Base-by-base conservation (phyloP, 2,329 filamentous ascomycete genomes). In the Alternaria arborescens region DNA sequence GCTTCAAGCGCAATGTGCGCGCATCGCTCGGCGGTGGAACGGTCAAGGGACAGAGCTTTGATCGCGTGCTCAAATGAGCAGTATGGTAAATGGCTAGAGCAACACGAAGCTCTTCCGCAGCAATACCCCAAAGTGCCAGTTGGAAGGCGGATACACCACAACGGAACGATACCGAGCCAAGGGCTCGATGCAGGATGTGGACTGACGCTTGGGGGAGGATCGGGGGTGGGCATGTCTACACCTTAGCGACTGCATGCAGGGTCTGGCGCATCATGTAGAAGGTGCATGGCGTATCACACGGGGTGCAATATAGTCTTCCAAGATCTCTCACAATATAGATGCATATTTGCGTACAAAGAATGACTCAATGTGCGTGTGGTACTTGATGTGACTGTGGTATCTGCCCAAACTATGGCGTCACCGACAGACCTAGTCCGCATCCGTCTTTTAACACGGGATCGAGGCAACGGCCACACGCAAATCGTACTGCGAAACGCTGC, bases 1-100 rank as follows among this genome's bases (percentile, higher is more conserved):
- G 85, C 30, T 99, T 99, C 82, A 95, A 94, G 85, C 86, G 93
- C 62, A 97, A 98, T 75, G 95, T 98, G 40, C 87, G 91, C 72
- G 86, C 85, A 22, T 86, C 93, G 7, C 97, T 99, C 92, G 84
- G 83, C 4, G 95, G 95, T 53, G 93, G 93, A 7, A 81, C 82
- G 1, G 89, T 98, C 41, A 89, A 88, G 78, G 90, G 89, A 3
- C 84, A 89, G 69, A 78, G 81, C 7, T 99, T 93, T 74, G 93
- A 98, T 66, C 85, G 89, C 53, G 94, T 97, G 41, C 78, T 92
- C 73, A 90, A 88, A 80, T 92, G 82, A 79, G 62, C 40, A 20
- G 10, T 2, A 20, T 20, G 8, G 8, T 26, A 41, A n/a, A 56
- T 12, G 3, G 44, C 20, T 16, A 16, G 30, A 50, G 24, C 24